Evolutionary conservation across 2,329 filamentous ascomycete genomes (phyloP).

Genomic region (Penicillium sp.): DNA sequence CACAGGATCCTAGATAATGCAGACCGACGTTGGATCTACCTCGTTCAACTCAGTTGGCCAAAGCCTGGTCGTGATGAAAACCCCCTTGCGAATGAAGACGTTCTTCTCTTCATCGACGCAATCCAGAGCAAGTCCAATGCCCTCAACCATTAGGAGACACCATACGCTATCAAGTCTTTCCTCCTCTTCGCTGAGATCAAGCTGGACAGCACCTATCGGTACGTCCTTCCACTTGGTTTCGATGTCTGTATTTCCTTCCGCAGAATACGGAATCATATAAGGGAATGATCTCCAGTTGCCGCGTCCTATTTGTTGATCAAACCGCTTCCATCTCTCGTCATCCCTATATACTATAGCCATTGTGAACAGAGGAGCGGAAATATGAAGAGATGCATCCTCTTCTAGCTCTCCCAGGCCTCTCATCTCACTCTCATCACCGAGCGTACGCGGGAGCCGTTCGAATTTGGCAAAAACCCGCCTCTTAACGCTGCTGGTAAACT

Average conservation of each 20-base stretch:
- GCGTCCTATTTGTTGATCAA: not conserved
- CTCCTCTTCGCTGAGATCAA: slow-evolving; percentile 1
- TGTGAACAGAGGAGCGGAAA: not conserved
- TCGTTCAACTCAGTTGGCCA: slow-evolving; percentile 1
- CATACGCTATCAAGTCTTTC: slow-evolving; percentile 1
- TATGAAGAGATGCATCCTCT: not conserved
- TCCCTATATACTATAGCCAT: slow-evolving; percentile 3
- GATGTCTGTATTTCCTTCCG: not conserved
- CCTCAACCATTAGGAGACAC: slow-evolving; percentile 5
- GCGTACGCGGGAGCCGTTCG: slow-evolving; percentile 1
- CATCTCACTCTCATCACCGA: not conserved
- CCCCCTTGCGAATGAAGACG: not conserved
- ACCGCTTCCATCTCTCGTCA: not conserved
- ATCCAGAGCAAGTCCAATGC: not conserved
- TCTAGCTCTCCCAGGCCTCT: slow-evolving; percentile 1
- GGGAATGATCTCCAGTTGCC: not conserved
- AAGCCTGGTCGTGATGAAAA: not conserved
- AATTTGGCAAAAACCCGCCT: not conserved
- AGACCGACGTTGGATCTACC: not conserved
- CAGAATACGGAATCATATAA: not conserved
- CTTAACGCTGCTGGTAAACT: not conserved
- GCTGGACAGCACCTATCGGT: not conserved
- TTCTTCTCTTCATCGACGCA: not conserved
- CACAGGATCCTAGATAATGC: not conserved
- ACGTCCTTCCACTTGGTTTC: not conserved